Base-by-base conservation (phyloP, 2,329 filamentous ascomycete genomes). In the Huntiella bhutanensis region DNA sequence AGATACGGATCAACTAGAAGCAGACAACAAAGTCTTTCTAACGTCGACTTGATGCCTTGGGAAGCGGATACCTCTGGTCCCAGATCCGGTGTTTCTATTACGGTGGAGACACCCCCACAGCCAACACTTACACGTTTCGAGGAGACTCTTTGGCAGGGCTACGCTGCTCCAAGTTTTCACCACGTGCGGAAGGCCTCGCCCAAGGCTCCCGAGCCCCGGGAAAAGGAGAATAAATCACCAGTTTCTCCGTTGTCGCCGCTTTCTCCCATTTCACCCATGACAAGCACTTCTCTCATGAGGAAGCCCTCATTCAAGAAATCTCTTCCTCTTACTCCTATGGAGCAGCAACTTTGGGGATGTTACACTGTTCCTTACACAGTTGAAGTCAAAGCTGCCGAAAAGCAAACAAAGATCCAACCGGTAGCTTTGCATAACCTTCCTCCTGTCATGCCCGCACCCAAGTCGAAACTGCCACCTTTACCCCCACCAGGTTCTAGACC, bases 281-380 rank as follows among this genome's bases (percentile, higher is more conserved):
- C 16, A 40, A 16, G 16, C 37, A n/a, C 22, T 11, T n/a, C 37
- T 10, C 7, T 6, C 3, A n/a, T 12, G 42, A 33, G 16, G 10
- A 44, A 36, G 33, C 33, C 33, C 8, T n/a, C 12, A 17, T 6
- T 12, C 13, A 32, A 41, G 17, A 41, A 41, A 28, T n/a, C 40
- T 28, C 17, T 38, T 12, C 12, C 43, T 17, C 33, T 47, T 17
- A 42, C 45, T 4, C 36, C 45, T 8, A 5, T 47, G 16, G 45
- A 47, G 13, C 38, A 42, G 38, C 28, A 47, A 16, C 39, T 47
- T 12, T 47, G 45, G 45, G 45, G 45, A 34, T 12, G 19, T n/a
- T 47, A 47, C 28, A 35, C 45, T n/a, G 33, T 39, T 10, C 45
- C 45, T 10, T n/a, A 15, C 4, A 44, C 28, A 28, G 3, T 28